Conservation (phyloP, 1,139 yeast genomes). For the Lipomyces yarrowii region DNA sequence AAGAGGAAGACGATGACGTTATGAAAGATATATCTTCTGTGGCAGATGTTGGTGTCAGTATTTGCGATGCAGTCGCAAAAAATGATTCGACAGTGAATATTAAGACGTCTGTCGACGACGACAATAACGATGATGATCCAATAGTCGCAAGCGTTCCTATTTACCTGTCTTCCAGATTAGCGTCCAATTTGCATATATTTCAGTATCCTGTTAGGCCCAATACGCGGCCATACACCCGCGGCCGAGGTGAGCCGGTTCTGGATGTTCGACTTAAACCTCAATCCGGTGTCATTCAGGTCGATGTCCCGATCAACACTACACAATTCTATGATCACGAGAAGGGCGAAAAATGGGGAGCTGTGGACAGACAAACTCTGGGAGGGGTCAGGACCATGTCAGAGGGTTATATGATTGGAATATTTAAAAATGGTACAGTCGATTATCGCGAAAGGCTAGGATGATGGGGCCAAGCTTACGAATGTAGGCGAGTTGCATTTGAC, state of each 20-base stretch:
- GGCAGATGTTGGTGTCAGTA: background rate
- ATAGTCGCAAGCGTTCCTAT: slow-evolving; percentile 77
- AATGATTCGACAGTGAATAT: background rate
- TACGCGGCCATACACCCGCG: slow-evolving; percentile 49
- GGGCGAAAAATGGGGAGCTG: slow-evolving; percentile 63
- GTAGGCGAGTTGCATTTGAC: slow-evolving; percentile 58
- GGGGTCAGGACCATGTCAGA: slow-evolving; percentile 66
- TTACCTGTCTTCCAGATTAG: slow-evolving; percentile 45
- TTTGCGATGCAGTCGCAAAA: background rate
- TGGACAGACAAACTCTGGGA: slow-evolving; percentile 61
- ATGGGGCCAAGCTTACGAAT: background rate
- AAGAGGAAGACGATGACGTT: slow-evolving; percentile 31
- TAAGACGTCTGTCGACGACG: slow-evolving; percentile 15
- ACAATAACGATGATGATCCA: slow-evolving; percentile 67
- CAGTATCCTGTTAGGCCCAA: slow-evolving; percentile 78
- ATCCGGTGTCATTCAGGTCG: slow-evolving; percentile 64
- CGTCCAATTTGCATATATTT: slow-evolving; percentile 48
- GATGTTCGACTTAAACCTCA: slow-evolving; percentile 63
- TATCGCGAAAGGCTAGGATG: background rate
- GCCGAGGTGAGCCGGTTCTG: slow-evolving; percentile 48
- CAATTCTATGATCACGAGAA: slow-evolving; percentile 67
- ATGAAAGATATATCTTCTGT: slow-evolving; percentile 23
- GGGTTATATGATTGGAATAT: slow-evolving; percentile 60
- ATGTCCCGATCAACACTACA: slow-evolving; percentile 65
- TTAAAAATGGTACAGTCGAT: slow-evolving; percentile 40